phyloP scores from a whole-genome alignment of 2,329 filamentous ascomycete species.

The Cylindrodendrum hubeiense region DNA sequence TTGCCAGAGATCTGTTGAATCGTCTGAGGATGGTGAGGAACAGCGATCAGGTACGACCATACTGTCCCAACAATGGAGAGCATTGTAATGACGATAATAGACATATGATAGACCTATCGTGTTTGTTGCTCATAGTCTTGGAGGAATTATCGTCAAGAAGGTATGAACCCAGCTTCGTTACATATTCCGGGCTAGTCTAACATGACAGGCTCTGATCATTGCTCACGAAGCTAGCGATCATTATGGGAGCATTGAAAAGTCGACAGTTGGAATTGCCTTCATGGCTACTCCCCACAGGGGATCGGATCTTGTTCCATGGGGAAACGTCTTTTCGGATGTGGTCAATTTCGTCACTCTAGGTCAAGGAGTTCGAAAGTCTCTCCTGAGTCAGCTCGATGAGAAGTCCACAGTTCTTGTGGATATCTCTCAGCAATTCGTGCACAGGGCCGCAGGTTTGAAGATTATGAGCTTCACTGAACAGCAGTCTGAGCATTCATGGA shows the following conservation, averaged over 20 bases:
- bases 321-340: not conserved
- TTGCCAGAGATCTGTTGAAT: not conserved
- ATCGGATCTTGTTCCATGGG: not conserved
- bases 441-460: not conserved
- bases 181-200: not conserved
- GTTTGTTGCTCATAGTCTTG: constrained; percentile 2
- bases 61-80: not conserved
- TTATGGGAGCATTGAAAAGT: not conserved
- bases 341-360: not conserved
- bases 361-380: not conserved
- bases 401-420: not conserved
- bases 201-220: not conserved
- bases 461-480: not conserved
- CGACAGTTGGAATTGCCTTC: not conserved
- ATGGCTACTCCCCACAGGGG: not conserved
- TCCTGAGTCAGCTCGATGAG: not conserved
- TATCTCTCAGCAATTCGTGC: not conserved
- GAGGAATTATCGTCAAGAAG: constrained; percentile 7
- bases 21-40: not conserved
- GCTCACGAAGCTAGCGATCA: not conserved
- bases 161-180: not conserved
- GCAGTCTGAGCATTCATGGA: not conserved
- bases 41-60: not conserved
- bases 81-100: not conserved
- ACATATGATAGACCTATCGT: not conserved